Evolutionary conservation across 768 basidiomycete species (phyloP), one percentile per base, ranked within the genome.

Genomic region (Gloeophyllum trabeum): DNA sequence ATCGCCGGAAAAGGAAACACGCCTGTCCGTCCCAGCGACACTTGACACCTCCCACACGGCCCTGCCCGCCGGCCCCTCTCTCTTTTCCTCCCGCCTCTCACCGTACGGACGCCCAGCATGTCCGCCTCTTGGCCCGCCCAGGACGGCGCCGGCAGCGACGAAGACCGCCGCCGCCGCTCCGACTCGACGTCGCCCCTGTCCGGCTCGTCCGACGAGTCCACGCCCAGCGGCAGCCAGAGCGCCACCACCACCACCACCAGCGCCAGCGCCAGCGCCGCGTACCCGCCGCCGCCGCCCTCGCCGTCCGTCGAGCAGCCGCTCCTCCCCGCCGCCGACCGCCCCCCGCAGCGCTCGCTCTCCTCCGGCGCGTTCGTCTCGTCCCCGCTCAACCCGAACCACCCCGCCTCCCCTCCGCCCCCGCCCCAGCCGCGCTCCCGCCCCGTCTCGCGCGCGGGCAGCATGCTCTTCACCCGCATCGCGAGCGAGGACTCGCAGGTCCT

Each of bases 361-460:
- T 37, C 49, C 42, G n/a, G 48, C 40, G 58, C 48, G 41, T 73
- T 73, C 50, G 60, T 69, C 32, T 69, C 74, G 21, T 75, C 75
- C 4, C 75, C 75, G 1, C 61, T 76, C 37, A 75, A 76, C 42
- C 72, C 75, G 16, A 63, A 64, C 46, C 54, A 21, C 35, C 43
- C 32, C 59, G 38, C 22, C 21, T 53, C 18, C 36, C 49, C 16
- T 50, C 54, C 39, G 47, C 51, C 46, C 6, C 39, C 43, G 30
- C 52, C 50, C 12, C 59, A 44, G 24, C 10, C 39, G 6, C 67
- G 64, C 25, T 61, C 70, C 3, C 61, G 64, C 30, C 54, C 67
- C 4, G 58, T 51, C 21, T 69, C 69, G 4, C 58, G 62, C 10
- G 10, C 36, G 28, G 63, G 61, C 35, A 71, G 61, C 49, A 51